Evolutionary conservation across 2,329 filamentous ascomycete species (phyloP), one percentile per base, ranked within the genome.

Genomic region (Didymella lethalis): DNA sequence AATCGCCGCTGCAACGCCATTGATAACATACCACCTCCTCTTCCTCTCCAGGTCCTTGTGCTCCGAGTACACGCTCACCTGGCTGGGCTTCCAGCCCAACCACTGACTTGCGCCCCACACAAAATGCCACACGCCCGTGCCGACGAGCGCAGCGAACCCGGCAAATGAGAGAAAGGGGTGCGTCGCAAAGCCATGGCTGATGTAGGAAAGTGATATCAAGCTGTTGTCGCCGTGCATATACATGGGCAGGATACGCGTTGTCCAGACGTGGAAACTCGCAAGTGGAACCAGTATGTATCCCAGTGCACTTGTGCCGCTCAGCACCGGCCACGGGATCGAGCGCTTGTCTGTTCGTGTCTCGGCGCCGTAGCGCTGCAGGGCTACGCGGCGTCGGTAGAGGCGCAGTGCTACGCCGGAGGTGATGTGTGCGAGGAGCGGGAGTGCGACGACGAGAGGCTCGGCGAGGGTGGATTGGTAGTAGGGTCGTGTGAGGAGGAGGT

Each of bases 401-500:
- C 95, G 90, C 44, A 97, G 81, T 0, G 86, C 87, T 6, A 97
- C 74, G 34, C 94, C 93, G 0, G 92, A 90, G 14, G 85, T 82
- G 43, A 97, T 82, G 75, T 98, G 94, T 2, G 88, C 85, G 57
- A 88, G 75, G 23, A 96, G 81, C 2, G 94, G 93, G 2, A 92
- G 77, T 43, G 84, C 87, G 60, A 98, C 86, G 61, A 98, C 83
- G 20, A 96, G 80, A 3, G 92, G 91, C 74, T 97, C 93, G 16
- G 91, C 81, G 2, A 89, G 84, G 1, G 69, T 56, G 23, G 92
- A 93, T 77, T 97, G 94, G 81, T 98, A 98, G 76, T 95, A 88
- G 48, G 96, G 93, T 61, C 94, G 88, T 28, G 93, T 93, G 76
- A 97, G 91, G 64, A 98, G 89, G 48, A 98, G 88, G 77, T 93